A percentile compares a stretch with the other conserved stretches of the same genome.
Conservation (phyloP, 2,329 filamentous ascomycete species). For the Diaporthe citrichinensis region DNA sequence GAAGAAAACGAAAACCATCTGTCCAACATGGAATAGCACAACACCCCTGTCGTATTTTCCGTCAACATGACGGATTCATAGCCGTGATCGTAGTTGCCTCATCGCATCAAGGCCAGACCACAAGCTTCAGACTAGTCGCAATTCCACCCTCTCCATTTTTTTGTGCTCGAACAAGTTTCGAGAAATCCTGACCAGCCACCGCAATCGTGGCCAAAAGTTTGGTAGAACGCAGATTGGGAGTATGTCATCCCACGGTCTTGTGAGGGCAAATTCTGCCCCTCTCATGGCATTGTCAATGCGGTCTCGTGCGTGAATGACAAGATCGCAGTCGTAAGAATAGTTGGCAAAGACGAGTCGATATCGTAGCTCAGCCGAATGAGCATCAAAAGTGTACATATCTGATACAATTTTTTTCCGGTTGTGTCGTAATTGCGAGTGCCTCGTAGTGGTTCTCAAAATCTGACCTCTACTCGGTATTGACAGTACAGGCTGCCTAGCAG, state of each 20-base stretch:
- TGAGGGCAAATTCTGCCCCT: background rate
- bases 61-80: background rate
- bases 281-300: background rate
- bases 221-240: background rate
- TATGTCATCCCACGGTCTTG: background rate
- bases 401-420: conserved; percentile 5
- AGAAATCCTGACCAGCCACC: background rate
- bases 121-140: conserved; percentile 4
- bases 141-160: background rate
- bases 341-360: background rate
- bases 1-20: background rate
- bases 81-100: background rate
- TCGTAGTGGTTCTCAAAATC: background rate
- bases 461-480: background rate
- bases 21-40: background rate
- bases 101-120: background rate
- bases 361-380: conserved; percentile 6
- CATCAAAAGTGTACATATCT: conserved; percentile 14
- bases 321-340: background rate
- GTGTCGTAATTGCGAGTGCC: background rate
- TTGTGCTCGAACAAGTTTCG: background rate
- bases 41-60: background rate
- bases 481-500: background rate
- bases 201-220: background rate
- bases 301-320: background rate